Evolutionary conservation across 345 rosid species (phyloP).

Genomic region (Carallia pectinifolia): DNA sequence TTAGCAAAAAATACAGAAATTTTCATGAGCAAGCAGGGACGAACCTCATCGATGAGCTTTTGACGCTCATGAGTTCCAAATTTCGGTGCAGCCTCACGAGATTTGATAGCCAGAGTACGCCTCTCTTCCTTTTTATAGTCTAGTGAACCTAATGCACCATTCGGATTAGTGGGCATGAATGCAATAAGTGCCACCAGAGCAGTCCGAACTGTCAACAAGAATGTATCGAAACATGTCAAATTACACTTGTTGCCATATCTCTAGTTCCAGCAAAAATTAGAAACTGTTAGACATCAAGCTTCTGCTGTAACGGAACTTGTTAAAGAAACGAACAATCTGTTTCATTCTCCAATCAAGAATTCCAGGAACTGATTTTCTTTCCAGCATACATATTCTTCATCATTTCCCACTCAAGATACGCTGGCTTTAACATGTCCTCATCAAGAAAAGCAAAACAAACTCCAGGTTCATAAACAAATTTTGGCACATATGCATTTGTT

Average conservation of each 20-base stretch:
- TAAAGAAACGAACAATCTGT: too few relatives aligned
- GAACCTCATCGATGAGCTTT: conserved; percentile 82
- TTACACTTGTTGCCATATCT: not conserved
- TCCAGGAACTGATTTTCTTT: not conserved
- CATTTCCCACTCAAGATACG: not conserved
- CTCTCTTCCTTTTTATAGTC: conserved; percentile 93
- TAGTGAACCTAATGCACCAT: conserved; percentile 89
- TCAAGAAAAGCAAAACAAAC: too few relatives aligned
- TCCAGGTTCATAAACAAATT: not conserved
- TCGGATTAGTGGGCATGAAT: conserved; percentile 93
- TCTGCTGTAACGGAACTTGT: too few relatives aligned
- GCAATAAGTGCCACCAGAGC: conserved; percentile 94
- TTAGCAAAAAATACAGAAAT: not conserved
- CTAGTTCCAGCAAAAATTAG: not conserved
- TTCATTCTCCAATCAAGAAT: not conserved
- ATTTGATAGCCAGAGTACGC: conserved; percentile 71
- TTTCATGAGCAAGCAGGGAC: not conserved
- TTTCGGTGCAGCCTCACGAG: conserved; percentile 82
- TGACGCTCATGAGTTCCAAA: conserved; percentile 81
- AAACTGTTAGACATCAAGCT: too few relatives aligned
- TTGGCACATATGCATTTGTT: not conserved
- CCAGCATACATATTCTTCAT: not conserved
- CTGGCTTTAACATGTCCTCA: too few relatives aligned
- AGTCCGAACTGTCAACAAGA: conserved; percentile 71
- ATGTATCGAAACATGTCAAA: not conserved